phyloP scores from a whole-genome alignment of 306 rosid genomes.

The Begonia masoniana region DNA sequence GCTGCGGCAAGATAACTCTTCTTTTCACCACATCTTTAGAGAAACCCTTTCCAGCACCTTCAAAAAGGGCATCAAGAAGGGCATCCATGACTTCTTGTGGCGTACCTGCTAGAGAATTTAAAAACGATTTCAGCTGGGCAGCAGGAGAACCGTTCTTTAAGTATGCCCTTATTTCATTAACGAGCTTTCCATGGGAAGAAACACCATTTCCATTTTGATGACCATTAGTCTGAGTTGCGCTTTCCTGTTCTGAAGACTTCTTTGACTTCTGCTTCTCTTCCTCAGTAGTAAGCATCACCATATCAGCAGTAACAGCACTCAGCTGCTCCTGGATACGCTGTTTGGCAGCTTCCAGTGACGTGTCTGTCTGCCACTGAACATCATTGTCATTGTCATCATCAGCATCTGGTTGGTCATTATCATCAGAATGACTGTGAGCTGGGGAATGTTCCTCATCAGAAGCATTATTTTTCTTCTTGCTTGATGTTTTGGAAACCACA shows the following conservation, averaged over 20 bases:
- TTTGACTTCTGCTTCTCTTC: constrained; percentile 38
- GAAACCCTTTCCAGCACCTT: constrained; percentile 44
- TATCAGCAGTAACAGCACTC: constrained; percentile 59
- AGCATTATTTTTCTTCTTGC: constrained; percentile 39
- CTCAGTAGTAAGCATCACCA: constrained; percentile 58
- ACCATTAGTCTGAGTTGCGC: constrained; percentile 5
- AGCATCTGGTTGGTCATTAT: constrained; percentile 24
- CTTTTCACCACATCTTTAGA: constrained; percentile 40
- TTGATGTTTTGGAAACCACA: constrained; percentile 16
- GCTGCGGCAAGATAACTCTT: constrained; percentile 36
- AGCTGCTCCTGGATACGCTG: constrained; percentile 69
- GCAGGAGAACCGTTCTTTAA: constrained; percentile 30
- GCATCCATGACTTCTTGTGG: constrained; percentile 44
- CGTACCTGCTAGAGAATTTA: constrained; percentile 35
- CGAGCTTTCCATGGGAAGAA: constrained; percentile 13
- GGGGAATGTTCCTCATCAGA: constrained; percentile 73
- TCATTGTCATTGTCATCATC: constrained; percentile 23
- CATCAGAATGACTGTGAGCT: constrained; percentile 32
- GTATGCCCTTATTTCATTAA: constrained; percentile 26
- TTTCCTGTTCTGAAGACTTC: constrained; percentile 23
- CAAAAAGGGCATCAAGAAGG: constrained; percentile 36
- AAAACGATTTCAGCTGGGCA: constrained; percentile 25
- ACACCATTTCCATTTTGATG: constrained; percentile 19
- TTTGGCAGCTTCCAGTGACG: constrained; percentile 55
- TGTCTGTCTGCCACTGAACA: constrained; percentile 67